Evolutionary conservation across 371 early-diverging fungal species (phyloP).

Genomic region (Phascolomyces articulosus): DNA sequence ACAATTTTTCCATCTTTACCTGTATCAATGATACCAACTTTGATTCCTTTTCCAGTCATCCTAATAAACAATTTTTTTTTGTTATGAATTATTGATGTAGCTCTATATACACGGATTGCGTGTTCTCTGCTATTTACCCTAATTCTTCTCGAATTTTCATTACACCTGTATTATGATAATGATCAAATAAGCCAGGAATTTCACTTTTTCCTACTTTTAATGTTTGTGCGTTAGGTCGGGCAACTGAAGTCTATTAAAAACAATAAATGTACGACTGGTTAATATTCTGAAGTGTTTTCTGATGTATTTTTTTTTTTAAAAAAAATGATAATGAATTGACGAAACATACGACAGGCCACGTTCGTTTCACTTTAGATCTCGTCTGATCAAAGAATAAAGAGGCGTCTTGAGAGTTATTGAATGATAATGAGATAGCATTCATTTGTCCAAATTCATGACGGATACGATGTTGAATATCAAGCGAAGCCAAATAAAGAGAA

Average conservation of each 20-base stretch:
- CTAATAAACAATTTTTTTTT: conserved; percentile 16
- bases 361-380: conserved; percentile 23
- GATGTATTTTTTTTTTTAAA: no score
- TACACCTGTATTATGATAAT: conserved; percentile 41
- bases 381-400: conserved; percentile 29
- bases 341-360: conserved; percentile 48
- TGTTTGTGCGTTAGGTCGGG: conserved; percentile 14
- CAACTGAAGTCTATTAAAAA: conserved; percentile 5
- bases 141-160: conserved; percentile 28
- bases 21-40: conserved; percentile 68
- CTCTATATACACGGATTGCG: no score
- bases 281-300: neutral
- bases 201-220: conserved; percentile 5
- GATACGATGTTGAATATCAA: conserved; percentile 33
- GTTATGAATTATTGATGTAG: neutral
- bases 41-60: conserved; percentile 60
- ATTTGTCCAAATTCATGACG: conserved; percentile 42
- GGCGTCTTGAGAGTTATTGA: conserved; percentile 28
- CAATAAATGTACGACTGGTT: neutral
- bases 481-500: conserved; percentile 22
- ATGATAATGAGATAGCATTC: conserved; percentile 42
- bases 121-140: conserved; percentile 27
- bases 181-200: conserved; percentile 23
- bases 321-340: no score
- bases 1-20: conserved; percentile 25